Evolutionary conservation across 2,329 filamentous ascomycete genomes (phyloP), one percentile per base, ranked within the genome.

Genomic region (Coniochaeta prunicola): DNA sequence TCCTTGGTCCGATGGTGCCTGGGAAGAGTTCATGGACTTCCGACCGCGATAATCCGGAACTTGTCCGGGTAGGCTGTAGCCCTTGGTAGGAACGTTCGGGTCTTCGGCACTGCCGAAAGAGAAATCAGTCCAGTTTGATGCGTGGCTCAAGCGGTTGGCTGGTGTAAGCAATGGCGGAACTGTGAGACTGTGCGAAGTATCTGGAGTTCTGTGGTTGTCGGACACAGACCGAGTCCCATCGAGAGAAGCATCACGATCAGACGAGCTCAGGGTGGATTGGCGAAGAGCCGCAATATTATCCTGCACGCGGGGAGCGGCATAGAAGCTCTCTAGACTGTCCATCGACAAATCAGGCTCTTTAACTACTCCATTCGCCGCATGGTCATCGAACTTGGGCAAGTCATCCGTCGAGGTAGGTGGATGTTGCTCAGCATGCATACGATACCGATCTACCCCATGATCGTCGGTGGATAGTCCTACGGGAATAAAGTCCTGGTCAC

Each of bases 101-200:
- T 72, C 72, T 31, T 81, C 79, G 21, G 73, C 75, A 59, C 80
- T 84, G 17, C 81, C 80, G 10, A 85, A 72, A 0, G 82, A 83
- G 60, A 81, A 79, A 65, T 86, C 82, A 28, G 83, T 85, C 83
- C 83, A 86, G n/a, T 76, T 73, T 1, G 82, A 84, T 58, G 80
- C 77, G 55, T 83, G 80, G 62, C 82, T 85, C 21, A 72, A 70
- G 38, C 82, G 75, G 60, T 83, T 74, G 60, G 72, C 69, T 45
- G 76, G 69, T 57, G 75, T 67, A 56, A 75, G 65, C 63, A 76
- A 68, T 56, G 75, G 69, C 13, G 81, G 82, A 15, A 83, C 75
- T 57, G 72, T 70, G 9, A 84, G 71, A 59, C 74, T 79, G 58
- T 75, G 75, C 15, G 77, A 72, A 21, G 74, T 74, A 53, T 76